A percentile compares a stretch with the other conserved stretches of the same genome.
These are phyloP conservation scores for Phialocephala sp. DNA, from an alignment of 2,329 filamentous ascomycete species.

Conservation along the genomic window DNA sequence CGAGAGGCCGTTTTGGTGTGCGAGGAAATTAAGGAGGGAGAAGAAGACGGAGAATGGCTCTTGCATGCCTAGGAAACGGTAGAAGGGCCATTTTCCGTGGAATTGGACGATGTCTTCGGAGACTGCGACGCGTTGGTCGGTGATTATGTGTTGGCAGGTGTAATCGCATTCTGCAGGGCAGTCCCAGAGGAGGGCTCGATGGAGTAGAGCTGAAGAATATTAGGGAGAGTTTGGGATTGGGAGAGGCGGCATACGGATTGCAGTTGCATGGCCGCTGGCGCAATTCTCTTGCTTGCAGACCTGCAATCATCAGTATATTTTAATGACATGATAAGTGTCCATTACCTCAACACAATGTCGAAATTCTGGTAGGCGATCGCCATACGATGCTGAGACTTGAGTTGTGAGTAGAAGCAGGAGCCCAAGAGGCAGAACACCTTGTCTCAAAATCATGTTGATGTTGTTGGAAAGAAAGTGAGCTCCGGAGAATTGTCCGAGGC, in stretches of 20 bases:
- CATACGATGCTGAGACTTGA: constrained; percentile 71
- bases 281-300: constrained; percentile 85
- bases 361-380: constrained; percentile 88
- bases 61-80: constrained; percentile 88
- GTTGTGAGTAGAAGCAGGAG: constrained; percentile 43
- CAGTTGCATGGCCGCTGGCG: constrained; percentile 58
- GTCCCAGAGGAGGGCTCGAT: constrained; percentile 87
- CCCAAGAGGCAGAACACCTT: constrained; percentile 24
- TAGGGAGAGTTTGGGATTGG: constrained; percentile 21
- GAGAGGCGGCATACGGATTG: constrained; percentile 37
- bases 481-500: constrained; percentile 7
- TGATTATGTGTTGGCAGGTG: constrained; percentile 93
- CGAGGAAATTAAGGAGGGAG: constrained; percentile 87
- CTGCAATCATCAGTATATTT: constrained; percentile 50
- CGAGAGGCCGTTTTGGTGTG: constrained; percentile 78
- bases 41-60: constrained; percentile 94
- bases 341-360: constrained; percentile 80
- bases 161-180: constrained; percentile 97
- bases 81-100: constrained; percentile 98
- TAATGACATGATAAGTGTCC: constrained; percentile 20
- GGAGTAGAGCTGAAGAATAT: constrained; percentile 70
- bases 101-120: constrained; percentile 82
- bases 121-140: constrained; percentile 68
- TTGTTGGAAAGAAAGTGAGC: background rate
- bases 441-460: constrained; percentile 37